Evolutionary conservation across 257 asterid species (phyloP), one percentile per base, ranked within the genome.

Genomic region (Verbena officinalis): DNA sequence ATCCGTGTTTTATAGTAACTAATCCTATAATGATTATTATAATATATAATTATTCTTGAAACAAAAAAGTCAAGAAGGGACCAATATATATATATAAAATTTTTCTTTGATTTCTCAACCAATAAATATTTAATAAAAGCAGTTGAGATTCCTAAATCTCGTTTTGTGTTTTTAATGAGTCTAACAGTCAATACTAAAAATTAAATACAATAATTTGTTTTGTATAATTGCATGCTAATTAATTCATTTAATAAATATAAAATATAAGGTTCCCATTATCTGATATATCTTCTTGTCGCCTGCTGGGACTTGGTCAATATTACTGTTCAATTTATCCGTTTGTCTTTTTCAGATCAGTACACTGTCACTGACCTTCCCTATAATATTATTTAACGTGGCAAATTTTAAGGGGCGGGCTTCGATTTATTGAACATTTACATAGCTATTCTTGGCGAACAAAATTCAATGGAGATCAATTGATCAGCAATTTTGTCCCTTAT

Each of bases 371-470:
- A 36, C 33, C 17, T 38, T 38, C 21, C 62, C 3, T 42, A 60
- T 38, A 20, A 3, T 33, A 22, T n/a, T n/a, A n/a, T n/a, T n/a
- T 34, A 67, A 67, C 74, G 78, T 62, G 73, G n/a, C n/a, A n/a
- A n/a, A n/a, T n/a, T n/a, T n/a, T n/a, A n/a, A n/a, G n/a, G n/a
- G n/a, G n/a, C n/a, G n/a, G n/a, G 31, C 22, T 52, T 12, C 22
- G 39, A 12, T 12, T 65, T n/a, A 39, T 40, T 50, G 3, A 22
- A 21, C 27, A n/a, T 15, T 60, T 40, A 42, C 3, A 30, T 30
- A 2, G 36, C 7, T 30, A 30, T 30, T 30, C 7, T 30, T 30
- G 7, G 36, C 7, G 36, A 30, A 30, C n/a, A 30, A 30, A 30
- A 30, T 30, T 30, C 36, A 30, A n/a, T n/a, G n/a, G n/a, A n/a